Evolutionary conservation across 2,329 filamentous ascomycete species (phyloP), one percentile per base, ranked within the genome.

Genomic region (Xylaria sp.): DNA sequence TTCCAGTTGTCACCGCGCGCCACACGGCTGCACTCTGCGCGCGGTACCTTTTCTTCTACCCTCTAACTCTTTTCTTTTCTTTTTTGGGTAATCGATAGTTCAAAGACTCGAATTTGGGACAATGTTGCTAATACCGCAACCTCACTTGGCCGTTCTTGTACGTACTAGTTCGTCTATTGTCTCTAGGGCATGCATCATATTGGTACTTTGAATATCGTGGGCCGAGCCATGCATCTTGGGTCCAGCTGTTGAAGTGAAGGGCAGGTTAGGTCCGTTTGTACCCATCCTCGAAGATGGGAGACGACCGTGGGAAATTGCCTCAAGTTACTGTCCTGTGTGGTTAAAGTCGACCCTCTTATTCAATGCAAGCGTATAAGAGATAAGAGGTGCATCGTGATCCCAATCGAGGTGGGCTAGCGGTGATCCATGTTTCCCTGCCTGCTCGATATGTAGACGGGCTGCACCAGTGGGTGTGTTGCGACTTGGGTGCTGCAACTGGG

Each of bases 361-460:
- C 51, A 34, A 65, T 70, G 68, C 64, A 67, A 56, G 55, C 46
- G 59, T 66, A 59, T 56, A 56, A 56, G 46, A 55, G 63, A 66
- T 69, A 69, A 69, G 67, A 67, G 60, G 56, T 64, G 55, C 64
- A 60, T 67, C 55, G 34, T 52, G 55, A 59, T 52, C 59, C 46
- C 37, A 48, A 66, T 67, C n/a, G 58, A 56, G 46, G 46, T 31
- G 34, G 50, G 58, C 55, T 48, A 63, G 63, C 25, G 52, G 52
- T 50, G 54, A 58, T 20, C 56, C 61, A 65, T 62, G 41, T 52
- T 25, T 48, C 31, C 55, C 25, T 56, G 55, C 56, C 20, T 34
- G 28, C 61, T n/a, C 41, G 18, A 20, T 61, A 57, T 28, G 62
- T 67, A 65, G 68, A 61, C 51, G 44, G 65, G 59, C 50, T 57